A percentile compares a stretch with the other conserved stretches of the same genome.
phyloP scores from a whole-genome alignment of 768 basidiomycete species.

The Leccinum arenicola region DNA sequence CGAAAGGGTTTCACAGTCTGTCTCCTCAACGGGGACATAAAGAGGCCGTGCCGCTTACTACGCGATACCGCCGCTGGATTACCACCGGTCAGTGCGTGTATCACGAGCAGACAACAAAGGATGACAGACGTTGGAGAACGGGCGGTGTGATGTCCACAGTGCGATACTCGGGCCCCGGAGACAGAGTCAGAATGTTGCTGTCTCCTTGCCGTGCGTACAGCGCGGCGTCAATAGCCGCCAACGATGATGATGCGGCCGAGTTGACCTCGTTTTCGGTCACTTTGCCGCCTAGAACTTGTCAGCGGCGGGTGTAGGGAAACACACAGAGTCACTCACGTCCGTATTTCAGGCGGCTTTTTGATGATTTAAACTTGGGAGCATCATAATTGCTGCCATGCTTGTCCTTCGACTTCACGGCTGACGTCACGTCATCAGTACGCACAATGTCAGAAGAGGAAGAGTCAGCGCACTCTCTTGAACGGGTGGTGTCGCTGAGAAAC shows the following conservation, averaged over 20 bases:
- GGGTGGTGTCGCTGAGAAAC: slow-evolving; percentile 2
- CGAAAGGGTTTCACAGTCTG: slow-evolving; percentile 16
- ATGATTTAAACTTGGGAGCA: background rate
- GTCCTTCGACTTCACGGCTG: background rate
- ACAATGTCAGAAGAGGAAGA: background rate
- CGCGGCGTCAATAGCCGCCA: background rate
- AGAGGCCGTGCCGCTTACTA: background rate
- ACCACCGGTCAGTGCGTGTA: background rate
- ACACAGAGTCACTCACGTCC: slow-evolving; percentile 9
- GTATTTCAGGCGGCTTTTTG: slow-evolving; percentile 1
- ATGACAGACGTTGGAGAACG: slow-evolving; percentile 5
- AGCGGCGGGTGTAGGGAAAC: background rate
- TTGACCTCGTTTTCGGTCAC: background rate
- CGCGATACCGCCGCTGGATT: slow-evolving; percentile 3
- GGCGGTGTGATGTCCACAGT: slow-evolving; percentile 1
- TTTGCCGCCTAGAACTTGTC: background rate
- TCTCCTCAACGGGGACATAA: slow-evolving; percentile 2
- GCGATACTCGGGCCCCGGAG: background rate
- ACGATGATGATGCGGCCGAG: slow-evolving; percentile 2
- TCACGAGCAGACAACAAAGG: background rate
- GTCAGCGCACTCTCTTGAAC: background rate
- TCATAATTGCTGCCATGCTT: background rate
- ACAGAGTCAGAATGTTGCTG: background rate
- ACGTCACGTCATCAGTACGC: background rate
- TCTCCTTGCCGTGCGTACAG: background rate